Evolutionary conservation across 2,329 filamentous ascomycete genomes (phyloP).

Genomic region (Paecilomyces sp.): DNA sequence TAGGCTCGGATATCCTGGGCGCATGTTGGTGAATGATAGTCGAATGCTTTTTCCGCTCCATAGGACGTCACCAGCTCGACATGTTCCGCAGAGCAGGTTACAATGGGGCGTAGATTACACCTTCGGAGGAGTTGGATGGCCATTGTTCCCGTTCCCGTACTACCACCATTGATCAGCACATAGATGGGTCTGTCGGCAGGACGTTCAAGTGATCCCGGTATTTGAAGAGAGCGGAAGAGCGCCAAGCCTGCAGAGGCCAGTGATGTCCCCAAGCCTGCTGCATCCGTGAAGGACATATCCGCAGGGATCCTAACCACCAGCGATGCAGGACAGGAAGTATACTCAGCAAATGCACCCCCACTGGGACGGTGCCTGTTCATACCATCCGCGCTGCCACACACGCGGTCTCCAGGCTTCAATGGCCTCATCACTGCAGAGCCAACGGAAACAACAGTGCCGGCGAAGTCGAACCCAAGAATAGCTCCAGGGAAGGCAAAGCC

Average conservation of each 20-base stretch:
- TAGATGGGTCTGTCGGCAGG: not conserved
- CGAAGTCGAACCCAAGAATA: not conserved
- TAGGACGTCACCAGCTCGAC: not conserved
- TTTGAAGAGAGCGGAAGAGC: not conserved
- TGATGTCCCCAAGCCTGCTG: not conserved
- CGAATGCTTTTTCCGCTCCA: not conserved
- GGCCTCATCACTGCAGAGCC: not conserved
- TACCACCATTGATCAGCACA: not conserved
- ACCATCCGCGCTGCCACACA: not conserved
- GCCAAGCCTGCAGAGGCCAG: not conserved
- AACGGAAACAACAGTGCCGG: not conserved
- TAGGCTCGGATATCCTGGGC: conserved; percentile 22
- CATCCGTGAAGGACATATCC: not conserved
- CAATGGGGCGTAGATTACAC: not conserved
- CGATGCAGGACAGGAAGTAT: not conserved
- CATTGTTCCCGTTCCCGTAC: not conserved
- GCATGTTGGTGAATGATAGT: not conserved
- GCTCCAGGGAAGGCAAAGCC: not conserved
- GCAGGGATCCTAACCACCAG: not conserved
- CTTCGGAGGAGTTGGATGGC: not conserved
- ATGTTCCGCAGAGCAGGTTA: not conserved
- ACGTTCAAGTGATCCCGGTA: not conserved
- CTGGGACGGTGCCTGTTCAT: not conserved
- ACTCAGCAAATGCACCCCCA: not conserved
- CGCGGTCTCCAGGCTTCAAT: not conserved